A percentile compares a stretch with the other conserved stretches of the same genome.
Conservation (phyloP, 1,284 basidiomycete genomes). For the Tilletia setariae region DNA sequence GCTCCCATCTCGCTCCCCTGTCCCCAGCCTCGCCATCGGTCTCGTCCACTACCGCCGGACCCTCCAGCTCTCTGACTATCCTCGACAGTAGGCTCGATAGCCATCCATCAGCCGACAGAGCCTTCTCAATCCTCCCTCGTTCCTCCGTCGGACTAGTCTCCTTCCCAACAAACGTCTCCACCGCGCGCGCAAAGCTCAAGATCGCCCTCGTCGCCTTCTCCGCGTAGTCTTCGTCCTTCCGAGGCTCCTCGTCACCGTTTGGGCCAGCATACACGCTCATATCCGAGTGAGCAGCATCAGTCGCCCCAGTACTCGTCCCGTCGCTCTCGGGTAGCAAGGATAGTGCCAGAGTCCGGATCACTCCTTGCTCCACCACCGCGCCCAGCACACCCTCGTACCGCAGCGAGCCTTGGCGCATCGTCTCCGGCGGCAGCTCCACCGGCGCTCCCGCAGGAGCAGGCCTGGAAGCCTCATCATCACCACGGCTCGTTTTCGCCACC, state of each 20-base stretch:
- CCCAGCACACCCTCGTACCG: conserved; percentile 41
- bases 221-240: conserved; percentile 71
- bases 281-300: conserved; percentile 25
- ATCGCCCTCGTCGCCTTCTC: conserved; percentile 72
- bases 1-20: conserved; percentile 31
- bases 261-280: conserved; percentile 58
- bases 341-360: conserved; percentile 42
- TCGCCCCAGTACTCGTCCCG: neutral
- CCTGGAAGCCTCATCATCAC: conserved; percentile 7
- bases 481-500: neutral
- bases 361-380: conserved; percentile 44
- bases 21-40: conserved; percentile 11
- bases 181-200: conserved; percentile 31
- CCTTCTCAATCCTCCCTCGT: conserved; percentile 41
- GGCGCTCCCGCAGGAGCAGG: conserved; percentile 30
- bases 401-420: conserved; percentile 25
- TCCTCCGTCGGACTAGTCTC: conserved; percentile 25
- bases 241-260: conserved; percentile 64
- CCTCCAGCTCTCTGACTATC: conserved; percentile 49
- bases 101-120: conserved; percentile 19
- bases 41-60: neutral
- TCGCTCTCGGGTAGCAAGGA: conserved; percentile 32
- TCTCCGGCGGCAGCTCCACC: conserved; percentile 50
- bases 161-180: neutral
- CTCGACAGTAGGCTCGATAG: conserved; percentile 50